Conservation (phyloP, 805 yeast genomes). For the Priceomyces carsonii region DNA sequence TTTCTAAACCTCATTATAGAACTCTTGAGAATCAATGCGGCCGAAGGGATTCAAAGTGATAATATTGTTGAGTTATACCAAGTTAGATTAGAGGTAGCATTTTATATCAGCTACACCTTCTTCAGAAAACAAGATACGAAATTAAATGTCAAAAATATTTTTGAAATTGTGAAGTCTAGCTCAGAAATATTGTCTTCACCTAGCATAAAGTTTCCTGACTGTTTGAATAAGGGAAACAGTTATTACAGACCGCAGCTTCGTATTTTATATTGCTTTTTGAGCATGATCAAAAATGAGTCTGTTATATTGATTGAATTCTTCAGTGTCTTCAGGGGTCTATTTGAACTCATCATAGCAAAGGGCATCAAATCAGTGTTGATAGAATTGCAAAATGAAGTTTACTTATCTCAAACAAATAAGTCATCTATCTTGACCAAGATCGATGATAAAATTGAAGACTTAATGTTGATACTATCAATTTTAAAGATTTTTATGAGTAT, state of each 20-base stretch:
- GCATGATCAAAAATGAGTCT: constrained; percentile 41
- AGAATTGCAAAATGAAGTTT: constrained; percentile 58
- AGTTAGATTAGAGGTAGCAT: constrained; percentile 66
- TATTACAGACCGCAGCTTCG: constrained; percentile 63
- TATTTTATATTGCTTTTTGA: constrained; percentile 51
- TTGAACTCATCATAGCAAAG: constrained; percentile 62
- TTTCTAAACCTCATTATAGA: constrained; percentile 38
- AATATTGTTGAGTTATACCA: constrained; percentile 52
- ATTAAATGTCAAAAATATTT: constrained; percentile 33
- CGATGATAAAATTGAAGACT: constrained; percentile 60
- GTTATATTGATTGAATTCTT: constrained; percentile 46
- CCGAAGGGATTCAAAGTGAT: constrained; percentile 52
- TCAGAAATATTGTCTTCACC: constrained; percentile 49
- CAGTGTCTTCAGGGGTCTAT: constrained; percentile 54
- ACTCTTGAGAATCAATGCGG: constrained; percentile 51
- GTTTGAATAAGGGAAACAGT: constrained; percentile 39
- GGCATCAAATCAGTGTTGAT: constrained; percentile 63
- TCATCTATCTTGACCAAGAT: constrained; percentile 35
- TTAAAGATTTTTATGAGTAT: constrained; percentile 56
- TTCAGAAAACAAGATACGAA: constrained; percentile 29
- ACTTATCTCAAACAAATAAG: constrained; percentile 36
- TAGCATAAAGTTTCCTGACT: constrained; percentile 49
- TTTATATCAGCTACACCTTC: constrained; percentile 50
- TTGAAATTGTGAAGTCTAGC: constrained; percentile 43
- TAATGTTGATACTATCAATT: constrained; percentile 62